Conservation (phyloP, 2,329 filamentous ascomycete species). For the Didymella pinodella region DNA sequence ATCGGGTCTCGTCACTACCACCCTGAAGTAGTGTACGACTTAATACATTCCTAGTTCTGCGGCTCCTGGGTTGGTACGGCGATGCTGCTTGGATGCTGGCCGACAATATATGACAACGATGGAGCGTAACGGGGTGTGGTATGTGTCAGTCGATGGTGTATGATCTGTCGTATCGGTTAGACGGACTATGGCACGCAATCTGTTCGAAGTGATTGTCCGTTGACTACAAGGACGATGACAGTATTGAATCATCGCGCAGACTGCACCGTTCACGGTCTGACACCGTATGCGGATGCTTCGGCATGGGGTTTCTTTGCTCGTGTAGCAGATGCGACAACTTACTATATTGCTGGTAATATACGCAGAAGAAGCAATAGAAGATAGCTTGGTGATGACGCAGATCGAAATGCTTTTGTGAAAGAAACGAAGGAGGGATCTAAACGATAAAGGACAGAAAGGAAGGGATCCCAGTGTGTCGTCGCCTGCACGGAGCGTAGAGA, state of each 20-base stretch:
- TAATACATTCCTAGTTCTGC: conserved; percentile 42
- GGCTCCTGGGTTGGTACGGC: neutral
- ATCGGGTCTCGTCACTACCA: conserved; percentile 32
- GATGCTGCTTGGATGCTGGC: neutral
- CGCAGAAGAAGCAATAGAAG: conserved; percentile 12
- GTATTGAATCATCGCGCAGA: neutral
- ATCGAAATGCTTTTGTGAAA: conserved; percentile 23
- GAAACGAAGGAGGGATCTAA: conserved; percentile 20
- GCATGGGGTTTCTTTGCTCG: neutral
- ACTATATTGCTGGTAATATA: conserved; percentile 3
- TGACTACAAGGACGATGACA: neutral
- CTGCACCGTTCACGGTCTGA: neutral
- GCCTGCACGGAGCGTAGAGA: conserved; percentile 40
- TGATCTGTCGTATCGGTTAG: conserved; percentile 10
- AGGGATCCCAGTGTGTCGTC: conserved; percentile 35
- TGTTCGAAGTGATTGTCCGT: neutral
- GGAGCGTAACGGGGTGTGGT: neutral
- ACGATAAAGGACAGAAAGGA: conserved; percentile 25
- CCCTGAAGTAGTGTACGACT: conserved; percentile 39
- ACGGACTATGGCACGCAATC: neutral
- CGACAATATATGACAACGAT: neutral
- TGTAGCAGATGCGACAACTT: conserved; percentile 7
- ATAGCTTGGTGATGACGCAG: conserved; percentile 24
- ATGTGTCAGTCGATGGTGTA: neutral
- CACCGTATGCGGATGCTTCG: neutral